These are phyloP conservation scores for Moricandia arvensis DNA, from an alignment of 345 rosid genomes.

Conservation along the genomic window DNA sequence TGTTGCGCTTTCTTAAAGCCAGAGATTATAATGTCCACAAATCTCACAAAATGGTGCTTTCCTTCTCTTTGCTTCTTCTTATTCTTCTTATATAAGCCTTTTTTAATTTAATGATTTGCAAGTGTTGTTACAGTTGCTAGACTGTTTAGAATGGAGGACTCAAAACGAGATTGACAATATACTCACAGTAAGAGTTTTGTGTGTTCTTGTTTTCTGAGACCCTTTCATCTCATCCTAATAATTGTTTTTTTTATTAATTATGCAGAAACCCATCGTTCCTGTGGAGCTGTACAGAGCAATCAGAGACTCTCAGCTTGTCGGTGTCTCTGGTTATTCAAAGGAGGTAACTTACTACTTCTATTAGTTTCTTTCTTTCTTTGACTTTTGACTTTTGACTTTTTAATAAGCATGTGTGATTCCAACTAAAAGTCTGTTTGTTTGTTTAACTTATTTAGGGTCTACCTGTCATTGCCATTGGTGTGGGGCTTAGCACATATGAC, in stretches of 20 bases:
- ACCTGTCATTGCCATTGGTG: slow-evolving; percentile 86
- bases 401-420: slow-evolving; percentile 3
- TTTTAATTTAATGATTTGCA: slow-evolving; percentile 27
- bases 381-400: not conserved
- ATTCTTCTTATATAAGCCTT: not conserved
- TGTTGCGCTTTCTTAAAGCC: slow-evolving; percentile 84
- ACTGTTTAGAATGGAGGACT: slow-evolving; percentile 78
- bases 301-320: slow-evolving; percentile 89
- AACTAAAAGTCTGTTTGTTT: slow-evolving; percentile 6
- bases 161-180: slow-evolving; percentile 79
- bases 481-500: slow-evolving; percentile 91
- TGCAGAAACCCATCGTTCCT: slow-evolving; percentile 86
- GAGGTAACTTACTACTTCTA: slow-evolving; percentile 52
- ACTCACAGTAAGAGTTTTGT: slow-evolving; percentile 48
- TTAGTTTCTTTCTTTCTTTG: no score
- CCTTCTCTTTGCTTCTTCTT: not conserved
- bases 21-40: slow-evolving; percentile 84
- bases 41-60: slow-evolving; percentile 88
- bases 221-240: slow-evolving; percentile 7
- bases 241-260: no score
- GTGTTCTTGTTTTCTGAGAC: not conserved
- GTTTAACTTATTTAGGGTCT: slow-evolving; percentile 89
- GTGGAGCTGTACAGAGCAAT: slow-evolving; percentile 72
- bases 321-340: slow-evolving; percentile 87
- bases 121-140: slow-evolving; percentile 62